Percentiles rank a stretch among this genome's conserved stretches.
Evolutionary conservation across 495 filamentous ascomycete species (phyloP).

Genomic region (Clavariopsis aquatica): DNA sequence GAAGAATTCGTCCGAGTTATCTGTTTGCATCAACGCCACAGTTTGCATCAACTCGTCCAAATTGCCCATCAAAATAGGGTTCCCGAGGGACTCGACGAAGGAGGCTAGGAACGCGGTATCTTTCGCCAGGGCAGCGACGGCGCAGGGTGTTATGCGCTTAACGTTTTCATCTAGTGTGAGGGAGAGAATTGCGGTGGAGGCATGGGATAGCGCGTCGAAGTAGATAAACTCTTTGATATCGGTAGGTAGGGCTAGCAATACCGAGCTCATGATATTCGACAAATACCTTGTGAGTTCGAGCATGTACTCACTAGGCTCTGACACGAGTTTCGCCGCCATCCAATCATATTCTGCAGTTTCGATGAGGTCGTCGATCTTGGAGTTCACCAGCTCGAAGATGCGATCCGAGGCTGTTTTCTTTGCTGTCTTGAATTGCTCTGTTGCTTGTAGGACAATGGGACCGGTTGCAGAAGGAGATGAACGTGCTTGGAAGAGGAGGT

Average conservation of each 20-base stretch:
- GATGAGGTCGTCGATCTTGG: slow-evolving; percentile 96
- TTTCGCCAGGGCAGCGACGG: slow-evolving; percentile 73
- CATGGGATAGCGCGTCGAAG: slow-evolving; percentile 91
- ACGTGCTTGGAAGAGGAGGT: slow-evolving; percentile 76
- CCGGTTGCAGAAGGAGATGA: slow-evolving; percentile 74
- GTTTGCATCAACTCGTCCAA: slow-evolving; percentile 93
- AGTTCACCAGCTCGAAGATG: slow-evolving; percentile 97
- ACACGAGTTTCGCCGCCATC: slow-evolving; percentile 63
- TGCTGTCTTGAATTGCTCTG: slow-evolving; percentile 79
- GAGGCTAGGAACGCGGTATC: slow-evolving; percentile 80
- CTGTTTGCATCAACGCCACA: slow-evolving; percentile 77
- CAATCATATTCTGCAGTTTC: slow-evolving; percentile 97
- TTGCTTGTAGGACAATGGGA: slow-evolving; percentile 74
- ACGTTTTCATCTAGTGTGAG: slow-evolving; percentile 79
- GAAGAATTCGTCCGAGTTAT: slow-evolving; percentile 84
- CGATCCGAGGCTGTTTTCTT: slow-evolving; percentile 96
- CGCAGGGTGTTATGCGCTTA: slow-evolving; percentile 82
- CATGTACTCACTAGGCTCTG: slow-evolving; percentile 87
- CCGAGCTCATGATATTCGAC: slow-evolving; percentile 95
- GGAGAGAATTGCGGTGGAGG: slow-evolving; percentile 81
- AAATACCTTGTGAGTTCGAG: slow-evolving; percentile 87
- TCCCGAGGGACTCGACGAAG: slow-evolving; percentile 81
- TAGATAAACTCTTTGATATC: slow-evolving; percentile 98
- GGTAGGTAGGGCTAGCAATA: slow-evolving; percentile 82
- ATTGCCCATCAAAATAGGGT: slow-evolving; percentile 76